phyloP scores from a whole-genome alignment of 768 basidiomycete species.

The Tulasnella sp. region DNA sequence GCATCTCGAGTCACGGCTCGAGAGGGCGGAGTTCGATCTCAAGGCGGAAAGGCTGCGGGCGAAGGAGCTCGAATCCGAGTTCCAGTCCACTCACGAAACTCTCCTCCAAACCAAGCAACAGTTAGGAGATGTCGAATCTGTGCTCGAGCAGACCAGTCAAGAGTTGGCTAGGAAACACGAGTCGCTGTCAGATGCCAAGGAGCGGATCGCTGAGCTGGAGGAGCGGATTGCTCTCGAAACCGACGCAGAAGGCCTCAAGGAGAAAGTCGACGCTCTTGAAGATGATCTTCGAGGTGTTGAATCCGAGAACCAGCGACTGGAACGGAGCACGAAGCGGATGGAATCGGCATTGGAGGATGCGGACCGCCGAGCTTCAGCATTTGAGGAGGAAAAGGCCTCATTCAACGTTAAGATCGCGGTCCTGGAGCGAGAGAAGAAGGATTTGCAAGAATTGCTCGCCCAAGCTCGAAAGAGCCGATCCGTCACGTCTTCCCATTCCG shows the following conservation, averaged over 20 bases:
- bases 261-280: slow-evolving; percentile 2
- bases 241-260: neutral
- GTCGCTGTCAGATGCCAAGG: slow-evolving; percentile 53
- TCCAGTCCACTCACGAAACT: neutral
- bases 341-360: slow-evolving; percentile 73
- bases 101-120: neutral
- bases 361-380: slow-evolving; percentile 60
- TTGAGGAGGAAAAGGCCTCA: slow-evolving; percentile 68
- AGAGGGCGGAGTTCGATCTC: slow-evolving; percentile 44
- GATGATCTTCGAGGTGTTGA: slow-evolving; percentile 49
- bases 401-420: slow-evolving; percentile 34
- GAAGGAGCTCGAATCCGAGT: slow-evolving; percentile 37
- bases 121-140: neutral
- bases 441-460: slow-evolving; percentile 25
- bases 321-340: slow-evolving; percentile 61
- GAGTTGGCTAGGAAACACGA: slow-evolving; percentile 42
- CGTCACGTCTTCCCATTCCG: neutral
- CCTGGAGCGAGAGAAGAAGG: slow-evolving; percentile 36
- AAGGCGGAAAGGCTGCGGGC: slow-evolving; percentile 62
- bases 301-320: slow-evolving; percentile 40
- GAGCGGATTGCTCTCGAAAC: slow-evolving; percentile 37
- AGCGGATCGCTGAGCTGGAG: slow-evolving; percentile 54
- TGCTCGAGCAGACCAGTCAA: neutral
- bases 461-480: slow-evolving; percentile 14
- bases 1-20: slow-evolving; percentile 34